These are phyloP conservation scores for Cicer judaicum DNA, from an alignment of 306 rosid genomes.

Conservation along the genomic window DNA sequence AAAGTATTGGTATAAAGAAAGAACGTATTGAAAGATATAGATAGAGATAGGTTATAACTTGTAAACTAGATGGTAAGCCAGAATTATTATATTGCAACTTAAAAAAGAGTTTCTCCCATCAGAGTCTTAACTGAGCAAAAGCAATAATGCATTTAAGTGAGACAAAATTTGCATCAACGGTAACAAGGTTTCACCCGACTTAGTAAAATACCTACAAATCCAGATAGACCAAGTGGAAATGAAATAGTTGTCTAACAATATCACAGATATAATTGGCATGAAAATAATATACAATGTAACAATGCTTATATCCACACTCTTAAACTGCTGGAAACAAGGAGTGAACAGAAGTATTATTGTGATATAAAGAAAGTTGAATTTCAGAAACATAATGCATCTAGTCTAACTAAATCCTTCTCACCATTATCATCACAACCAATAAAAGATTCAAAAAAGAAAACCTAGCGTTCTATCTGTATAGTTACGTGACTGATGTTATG, in stretches of 20 bases:
- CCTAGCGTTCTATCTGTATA: slow-evolving; percentile 73
- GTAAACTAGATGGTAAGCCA: too few relatives aligned
- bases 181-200: not conserved
- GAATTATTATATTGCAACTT: too few relatives aligned
- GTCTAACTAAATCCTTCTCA: slow-evolving; percentile 34
- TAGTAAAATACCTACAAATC: not conserved
- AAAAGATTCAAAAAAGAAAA: not conserved
- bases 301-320: slow-evolving; percentile 21
- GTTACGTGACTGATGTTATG: slow-evolving; percentile 80
- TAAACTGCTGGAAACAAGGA: not conserved
- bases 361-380: not conserved
- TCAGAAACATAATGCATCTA: slow-evolving; percentile 13
- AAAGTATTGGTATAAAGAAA: too few relatives aligned
- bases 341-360: not conserved
- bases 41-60: too few relatives aligned
- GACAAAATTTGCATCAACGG: slow-evolving; percentile 9
- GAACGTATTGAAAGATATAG: too few relatives aligned
- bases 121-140: slow-evolving; percentile 7
- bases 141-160: not conserved
- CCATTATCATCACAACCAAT: slow-evolving; percentile 30
- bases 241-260: not conserved
- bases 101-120: too few relatives aligned
- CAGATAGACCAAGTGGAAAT: not conserved
- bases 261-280: not conserved
- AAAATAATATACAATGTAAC: not conserved